Base-by-base conservation (phyloP, 2,329 filamentous ascomycete genomes). In the Clonostachys sp. region DNA sequence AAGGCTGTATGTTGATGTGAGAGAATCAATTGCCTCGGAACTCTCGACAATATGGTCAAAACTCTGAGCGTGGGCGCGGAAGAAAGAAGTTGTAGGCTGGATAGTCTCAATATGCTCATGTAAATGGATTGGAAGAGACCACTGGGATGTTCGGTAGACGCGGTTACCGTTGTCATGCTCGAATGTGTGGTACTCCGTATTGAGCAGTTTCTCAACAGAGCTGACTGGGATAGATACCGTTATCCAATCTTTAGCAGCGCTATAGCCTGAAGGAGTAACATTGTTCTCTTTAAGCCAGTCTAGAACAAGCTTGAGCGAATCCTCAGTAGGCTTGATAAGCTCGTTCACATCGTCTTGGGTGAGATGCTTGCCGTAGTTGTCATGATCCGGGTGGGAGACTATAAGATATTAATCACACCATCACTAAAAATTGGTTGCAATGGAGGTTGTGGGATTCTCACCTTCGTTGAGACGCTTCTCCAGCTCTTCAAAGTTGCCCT, bases 51-150 rank as follows among this genome's bases (percentile, higher is more conserved):
- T 34, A 20, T 46, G 38, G 30, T 46, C 45, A 12, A 42, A 20
- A 16, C 45, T 30, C 20, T 46, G 36, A n/a, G 45, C 45, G 16
- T 46, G 38, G 16, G 36, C 45, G n/a, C 33, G 45, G 39, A 42
- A 47, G 45, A 47, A 43, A 10, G 45, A 47, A 12, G 45, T 47
- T 18, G 40, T 42, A 35, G 45, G 45, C 33, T 43, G 45, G 18
- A 47, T 43, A 16, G 40, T 36, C 9, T 47, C 45, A 35, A 47
- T 43, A 24, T 47, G 45, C 30, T 47, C 45, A 33, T 47, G 40
- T 39, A 47, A 13, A 24, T 43, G 45, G 9, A 24, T 33, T 13
- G 45, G 45, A 3, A 47, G 45, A 13, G 45, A 47, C 45, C 45
- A 47, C 16, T 47, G 10, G n/a, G 24, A 43, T 18, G 45, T 43